Conservation (phyloP, 1,284 basidiomycete species). For the Moesziomyces sp. region DNA sequence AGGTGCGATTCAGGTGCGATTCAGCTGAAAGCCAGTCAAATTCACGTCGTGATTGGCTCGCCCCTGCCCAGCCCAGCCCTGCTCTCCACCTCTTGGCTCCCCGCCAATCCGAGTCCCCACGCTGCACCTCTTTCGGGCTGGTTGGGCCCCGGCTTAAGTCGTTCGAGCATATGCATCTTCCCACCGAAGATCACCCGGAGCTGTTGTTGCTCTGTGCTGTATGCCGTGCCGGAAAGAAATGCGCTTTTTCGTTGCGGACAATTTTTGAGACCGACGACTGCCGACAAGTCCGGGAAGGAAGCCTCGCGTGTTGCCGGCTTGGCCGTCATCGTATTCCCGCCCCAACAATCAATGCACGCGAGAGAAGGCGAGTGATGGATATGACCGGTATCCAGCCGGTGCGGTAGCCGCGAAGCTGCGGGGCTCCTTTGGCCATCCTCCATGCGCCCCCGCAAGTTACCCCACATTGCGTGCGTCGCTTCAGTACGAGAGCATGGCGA, state of each 20-base stretch:
- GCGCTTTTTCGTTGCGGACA: not conserved
- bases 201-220: not conserved
- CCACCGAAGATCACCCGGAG: not conserved
- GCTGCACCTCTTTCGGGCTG: no score
- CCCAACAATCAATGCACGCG: not conserved
- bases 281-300: constrained; percentile 31
- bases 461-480: no score
- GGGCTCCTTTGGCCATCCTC: no score
- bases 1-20: no score
- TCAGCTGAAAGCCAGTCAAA: constrained; percentile 3
- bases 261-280: constrained; percentile 19
- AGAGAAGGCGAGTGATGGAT: constrained; percentile 1
- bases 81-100: not conserved
- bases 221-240: no score
- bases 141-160: no score
- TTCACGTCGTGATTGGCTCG: constrained; percentile 7
- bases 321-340: not conserved
- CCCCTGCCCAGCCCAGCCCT: not conserved
- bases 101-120: not conserved
- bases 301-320: constrained; percentile 1
- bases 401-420: no score
- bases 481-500: no score
- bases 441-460: no score
- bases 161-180: no score
- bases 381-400: no score